Conservation (phyloP, 1,284 basidiomycete species). For the Fomitopsis schrenkii region DNA sequence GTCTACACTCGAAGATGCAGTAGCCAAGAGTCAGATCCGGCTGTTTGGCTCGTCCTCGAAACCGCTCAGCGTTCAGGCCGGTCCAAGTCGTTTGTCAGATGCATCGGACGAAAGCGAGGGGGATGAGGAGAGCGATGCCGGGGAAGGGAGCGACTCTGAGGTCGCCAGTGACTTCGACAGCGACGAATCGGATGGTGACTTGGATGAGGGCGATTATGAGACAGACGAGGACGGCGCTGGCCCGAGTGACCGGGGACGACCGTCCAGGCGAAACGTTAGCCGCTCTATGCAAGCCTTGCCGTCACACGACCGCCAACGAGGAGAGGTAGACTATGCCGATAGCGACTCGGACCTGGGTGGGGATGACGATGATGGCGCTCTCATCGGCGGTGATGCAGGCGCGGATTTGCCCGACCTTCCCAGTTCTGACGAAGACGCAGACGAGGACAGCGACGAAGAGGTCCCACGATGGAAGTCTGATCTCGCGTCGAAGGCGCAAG, state of each 20-base stretch:
- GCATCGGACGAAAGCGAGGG: slow-evolving; percentile 18
- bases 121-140: slow-evolving; percentile 18
- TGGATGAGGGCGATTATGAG: slow-evolving; percentile 10
- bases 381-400: background rate
- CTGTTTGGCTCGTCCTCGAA: slow-evolving; percentile 77
- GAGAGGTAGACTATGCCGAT: slow-evolving; percentile 68
- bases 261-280: slow-evolving; percentile 39
- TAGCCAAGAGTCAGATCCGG: slow-evolving; percentile 80
- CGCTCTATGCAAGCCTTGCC: slow-evolving; percentile 36
- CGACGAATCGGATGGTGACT: slow-evolving; percentile 2
- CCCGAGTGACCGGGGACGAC: slow-evolving; percentile 40
- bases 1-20: slow-evolving; percentile 80
- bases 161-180: slow-evolving; percentile 13
- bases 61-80: slow-evolving; percentile 32
- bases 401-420: background rate
- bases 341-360: slow-evolving; percentile 75
- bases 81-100: slow-evolving; percentile 22
- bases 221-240: background rate
- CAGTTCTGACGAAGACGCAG: slow-evolving; percentile 43
- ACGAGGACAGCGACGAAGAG: slow-evolving; percentile 40
- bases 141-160: slow-evolving; percentile 18
- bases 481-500: slow-evolving; percentile 58
- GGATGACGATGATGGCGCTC: slow-evolving; percentile 35
- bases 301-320: slow-evolving; percentile 31
- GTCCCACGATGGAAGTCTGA: slow-evolving; percentile 80